A percentile compares a stretch with the other conserved stretches of the same genome.
Conservation (phyloP, 2,329 filamentous ascomycete genomes). For the Talaromyces islandicus region DNA sequence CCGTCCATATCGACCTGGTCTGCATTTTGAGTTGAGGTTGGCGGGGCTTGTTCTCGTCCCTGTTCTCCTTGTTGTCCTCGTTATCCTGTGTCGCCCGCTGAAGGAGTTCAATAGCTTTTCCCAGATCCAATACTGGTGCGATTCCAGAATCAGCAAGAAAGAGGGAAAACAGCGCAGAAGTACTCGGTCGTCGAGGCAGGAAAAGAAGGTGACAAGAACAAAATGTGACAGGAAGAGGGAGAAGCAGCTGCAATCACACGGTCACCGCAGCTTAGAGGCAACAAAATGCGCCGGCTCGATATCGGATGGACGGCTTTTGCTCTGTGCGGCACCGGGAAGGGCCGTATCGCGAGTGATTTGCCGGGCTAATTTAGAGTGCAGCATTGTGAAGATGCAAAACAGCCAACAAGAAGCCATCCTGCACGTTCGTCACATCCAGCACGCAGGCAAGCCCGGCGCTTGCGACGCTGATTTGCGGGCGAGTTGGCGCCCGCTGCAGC, state of each 20-base stretch:
- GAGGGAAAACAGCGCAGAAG: background rate
- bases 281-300: background rate
- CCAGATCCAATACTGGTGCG: background rate
- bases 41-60: background rate
- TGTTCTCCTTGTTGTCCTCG: background rate
- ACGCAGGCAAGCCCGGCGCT: slow-evolving; percentile 4
- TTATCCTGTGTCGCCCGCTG: background rate
- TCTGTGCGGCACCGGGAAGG: background rate
- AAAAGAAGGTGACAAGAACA: background rate
- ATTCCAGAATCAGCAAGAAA: background rate
- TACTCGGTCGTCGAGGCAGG: background rate
- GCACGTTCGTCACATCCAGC: slow-evolving; percentile 10
- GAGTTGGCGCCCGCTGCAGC: slow-evolving; percentile 6
- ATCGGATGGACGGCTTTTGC: background rate
- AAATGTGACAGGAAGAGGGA: background rate
- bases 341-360: background rate
- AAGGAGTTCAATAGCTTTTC: background rate
- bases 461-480: slow-evolving; percentile 5
- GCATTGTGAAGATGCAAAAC: background rate
- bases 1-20: slow-evolving; percentile 9
- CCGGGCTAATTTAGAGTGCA: background rate
- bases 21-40: slow-evolving; percentile 2
- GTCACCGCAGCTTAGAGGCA: background rate
- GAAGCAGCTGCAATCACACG: background rate
- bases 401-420: slow-evolving; percentile 7